Evolutionary conservation across 148 eudicot species (phyloP).

Genomic region (Silene uniflora): DNA sequence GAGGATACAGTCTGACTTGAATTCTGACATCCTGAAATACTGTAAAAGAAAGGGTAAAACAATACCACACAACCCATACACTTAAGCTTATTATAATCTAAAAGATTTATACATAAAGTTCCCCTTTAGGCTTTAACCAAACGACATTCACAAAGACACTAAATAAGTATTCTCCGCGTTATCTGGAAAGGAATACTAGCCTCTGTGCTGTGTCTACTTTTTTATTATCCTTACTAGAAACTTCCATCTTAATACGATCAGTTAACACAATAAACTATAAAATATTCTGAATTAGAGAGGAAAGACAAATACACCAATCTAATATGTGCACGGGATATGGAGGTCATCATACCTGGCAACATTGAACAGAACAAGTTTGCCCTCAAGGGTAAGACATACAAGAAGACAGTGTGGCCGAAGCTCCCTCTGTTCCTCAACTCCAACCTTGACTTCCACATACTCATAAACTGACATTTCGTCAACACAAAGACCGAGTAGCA

Average conservation of each 20-base stretch:
- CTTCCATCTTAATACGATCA: not conserved
- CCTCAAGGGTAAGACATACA: constrained; percentile 77
- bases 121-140: not conserved
- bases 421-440: constrained; percentile 55
- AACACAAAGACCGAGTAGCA: constrained; percentile 63
- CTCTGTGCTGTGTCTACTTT: not conserved
- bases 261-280: not conserved
- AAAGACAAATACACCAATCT: constrained; percentile 2
- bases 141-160: not conserved
- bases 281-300: not conserved
- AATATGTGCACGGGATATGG: not conserved
- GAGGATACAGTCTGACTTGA: constrained; percentile 27
- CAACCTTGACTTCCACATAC: constrained; percentile 51
- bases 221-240: not conserved
- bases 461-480: constrained; percentile 54
- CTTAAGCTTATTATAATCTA: not conserved
- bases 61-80: not conserved
- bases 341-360: constrained; percentile 64
- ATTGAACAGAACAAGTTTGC: constrained; percentile 66
- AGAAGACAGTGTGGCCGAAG: constrained; percentile 72
- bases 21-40: constrained; percentile 44
- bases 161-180: not conserved
- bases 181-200: not conserved
- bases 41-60: constrained; percentile 18
- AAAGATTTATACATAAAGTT: not conserved